Evolutionary conservation across 306 rosid species (phyloP).

Genomic region (Cucurbita moschata): DNA sequence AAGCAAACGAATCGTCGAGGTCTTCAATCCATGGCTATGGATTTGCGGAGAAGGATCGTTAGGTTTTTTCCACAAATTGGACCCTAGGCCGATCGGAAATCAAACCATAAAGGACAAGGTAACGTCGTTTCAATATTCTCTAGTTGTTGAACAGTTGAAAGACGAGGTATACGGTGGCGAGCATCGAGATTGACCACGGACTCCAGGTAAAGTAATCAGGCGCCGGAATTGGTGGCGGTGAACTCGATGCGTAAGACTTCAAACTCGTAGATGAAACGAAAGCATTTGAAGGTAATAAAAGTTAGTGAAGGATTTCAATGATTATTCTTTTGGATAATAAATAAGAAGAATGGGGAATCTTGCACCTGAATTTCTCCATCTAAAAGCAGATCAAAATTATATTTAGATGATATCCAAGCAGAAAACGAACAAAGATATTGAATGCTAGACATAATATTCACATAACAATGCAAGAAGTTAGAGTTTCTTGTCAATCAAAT

Average conservation of each 20-base stretch:
- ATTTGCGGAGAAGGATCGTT: slow-evolving; percentile 16
- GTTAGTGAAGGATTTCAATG: neutral
- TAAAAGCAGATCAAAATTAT: neutral
- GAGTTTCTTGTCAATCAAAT: neutral
- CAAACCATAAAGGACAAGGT: neutral
- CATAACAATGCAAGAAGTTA: neutral
- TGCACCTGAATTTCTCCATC: neutral
- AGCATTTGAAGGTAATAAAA: neutral
- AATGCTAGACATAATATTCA: slow-evolving; percentile 9
- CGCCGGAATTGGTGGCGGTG: neutral
- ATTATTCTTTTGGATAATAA: neutral
- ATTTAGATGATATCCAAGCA: slow-evolving; percentile 14
- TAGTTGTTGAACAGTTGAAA: slow-evolving; percentile 10
- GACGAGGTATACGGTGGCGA: neutral
- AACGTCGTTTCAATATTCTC: neutral
- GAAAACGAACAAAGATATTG: neutral
- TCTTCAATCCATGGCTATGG: slow-evolving; percentile 25
- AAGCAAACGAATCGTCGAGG: slow-evolving; percentile 9
- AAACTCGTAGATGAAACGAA: neutral
- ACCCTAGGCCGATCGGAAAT: slow-evolving; percentile 4
- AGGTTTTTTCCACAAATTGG: slow-evolving; percentile 3
- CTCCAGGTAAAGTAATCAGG: neutral
- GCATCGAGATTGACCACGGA: neutral
- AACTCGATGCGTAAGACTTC: slow-evolving; percentile 3
- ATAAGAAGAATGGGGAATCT: neutral